A percentile compares a stretch with the other conserved stretches of the same genome.
Evolutionary conservation across 1,284 basidiomycete species (phyloP).

Genomic region (Rhodotorula sp.): DNA sequence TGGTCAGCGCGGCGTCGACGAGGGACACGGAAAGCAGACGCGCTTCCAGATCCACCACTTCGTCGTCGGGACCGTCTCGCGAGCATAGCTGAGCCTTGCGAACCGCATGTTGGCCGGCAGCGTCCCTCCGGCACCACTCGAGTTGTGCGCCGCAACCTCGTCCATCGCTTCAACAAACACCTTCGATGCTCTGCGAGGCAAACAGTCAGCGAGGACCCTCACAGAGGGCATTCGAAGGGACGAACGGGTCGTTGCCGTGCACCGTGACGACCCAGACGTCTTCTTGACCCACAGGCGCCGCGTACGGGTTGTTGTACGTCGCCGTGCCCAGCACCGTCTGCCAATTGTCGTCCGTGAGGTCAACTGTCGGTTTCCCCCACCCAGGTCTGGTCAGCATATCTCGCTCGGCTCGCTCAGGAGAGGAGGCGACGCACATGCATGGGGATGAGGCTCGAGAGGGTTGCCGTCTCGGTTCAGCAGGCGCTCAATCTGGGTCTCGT

Average conservation of each 20-base stretch:
- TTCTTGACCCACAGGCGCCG: conserved; percentile 14
- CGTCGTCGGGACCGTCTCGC: conserved; percentile 37
- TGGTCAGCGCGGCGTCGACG: background rate
- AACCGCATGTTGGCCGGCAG: conserved; percentile 29
- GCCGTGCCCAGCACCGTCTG: conserved; percentile 27
- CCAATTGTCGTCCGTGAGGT: conserved; percentile 39
- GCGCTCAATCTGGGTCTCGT: conserved; percentile 31
- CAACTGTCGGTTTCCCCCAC: conserved; percentile 19
- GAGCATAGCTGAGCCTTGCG: conserved; percentile 35
- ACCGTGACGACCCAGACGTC: conserved; percentile 37
- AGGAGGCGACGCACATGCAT: conserved; percentile 15
- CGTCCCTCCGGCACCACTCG: conserved; percentile 26
- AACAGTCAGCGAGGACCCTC: background rate
- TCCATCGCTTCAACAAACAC: conserved; percentile 24
- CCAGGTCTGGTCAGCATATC: background rate
- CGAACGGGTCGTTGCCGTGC: conserved; percentile 33
- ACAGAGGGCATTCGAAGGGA: background rate
- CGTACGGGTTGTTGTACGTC: conserved; percentile 23
- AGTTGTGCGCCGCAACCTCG: conserved; percentile 27
- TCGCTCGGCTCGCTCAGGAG: background rate
- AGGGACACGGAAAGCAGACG: background rate
- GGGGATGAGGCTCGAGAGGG: conserved; percentile 19
- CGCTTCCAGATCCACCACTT: conserved; percentile 39
- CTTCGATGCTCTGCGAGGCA: conserved; percentile 20
- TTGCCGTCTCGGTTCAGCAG: conserved; percentile 6